Evolutionary conservation across 495 filamentous ascomycete species (phyloP).

Genomic region (Annulohypoxylon moriforme): DNA sequence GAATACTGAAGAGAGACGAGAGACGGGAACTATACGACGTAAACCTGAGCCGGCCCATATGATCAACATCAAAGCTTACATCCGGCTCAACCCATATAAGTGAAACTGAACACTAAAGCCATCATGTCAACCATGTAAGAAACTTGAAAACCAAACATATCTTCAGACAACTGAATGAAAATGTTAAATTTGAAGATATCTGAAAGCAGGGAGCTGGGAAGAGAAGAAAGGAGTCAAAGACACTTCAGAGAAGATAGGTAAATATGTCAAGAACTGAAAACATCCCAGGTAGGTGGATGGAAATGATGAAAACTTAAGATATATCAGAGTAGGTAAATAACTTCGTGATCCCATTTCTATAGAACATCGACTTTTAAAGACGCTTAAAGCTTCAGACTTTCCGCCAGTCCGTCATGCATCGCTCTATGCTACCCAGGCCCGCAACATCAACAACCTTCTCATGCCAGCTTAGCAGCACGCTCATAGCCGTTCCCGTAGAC

Average conservation of each 20-base stretch:
- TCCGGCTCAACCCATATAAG: background rate
- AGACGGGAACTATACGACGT: too few relatives aligned
- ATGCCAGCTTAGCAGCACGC: slow-evolving; percentile 93
- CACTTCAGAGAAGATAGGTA: background rate
- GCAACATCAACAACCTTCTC: slow-evolving; percentile 94
- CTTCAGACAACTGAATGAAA: background rate
- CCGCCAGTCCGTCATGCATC: slow-evolving; percentile 91
- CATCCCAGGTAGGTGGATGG: background rate
- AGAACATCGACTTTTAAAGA: background rate
- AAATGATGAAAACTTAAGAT: background rate
- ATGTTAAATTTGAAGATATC: background rate
- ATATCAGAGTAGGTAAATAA: background rate
- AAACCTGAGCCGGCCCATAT: background rate
- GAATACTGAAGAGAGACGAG: too few relatives aligned
- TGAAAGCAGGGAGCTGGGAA: background rate
- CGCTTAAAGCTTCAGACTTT: slow-evolving; percentile 68
- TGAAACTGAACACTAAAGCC: background rate
- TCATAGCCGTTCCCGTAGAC: slow-evolving; percentile 87
- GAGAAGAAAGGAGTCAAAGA: background rate
- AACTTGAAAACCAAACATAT: background rate
- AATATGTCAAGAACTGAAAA: background rate
- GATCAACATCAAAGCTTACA: background rate
- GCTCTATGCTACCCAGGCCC: slow-evolving; percentile 85
- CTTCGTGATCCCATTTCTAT: slow-evolving; percentile 25
- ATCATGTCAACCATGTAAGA: background rate